phyloP scores from a whole-genome alignment of 805 yeast species.

The Maudiozyma pseudohumilis region DNA sequence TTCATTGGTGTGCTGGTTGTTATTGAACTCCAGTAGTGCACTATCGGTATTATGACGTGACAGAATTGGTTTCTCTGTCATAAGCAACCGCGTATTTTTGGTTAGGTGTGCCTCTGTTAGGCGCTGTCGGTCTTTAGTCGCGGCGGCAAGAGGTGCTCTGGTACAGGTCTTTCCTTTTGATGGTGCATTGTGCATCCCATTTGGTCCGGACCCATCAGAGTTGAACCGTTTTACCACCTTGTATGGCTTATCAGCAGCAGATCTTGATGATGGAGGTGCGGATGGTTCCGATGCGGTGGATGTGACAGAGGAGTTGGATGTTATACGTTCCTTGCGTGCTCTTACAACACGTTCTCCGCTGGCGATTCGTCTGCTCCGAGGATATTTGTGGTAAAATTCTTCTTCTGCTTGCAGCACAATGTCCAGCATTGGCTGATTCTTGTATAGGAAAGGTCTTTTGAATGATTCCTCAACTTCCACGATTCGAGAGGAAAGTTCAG shows the following conservation, averaged over 20 bases:
- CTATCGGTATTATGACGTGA: no score
- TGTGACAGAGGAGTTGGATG: not conserved
- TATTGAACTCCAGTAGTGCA: no score
- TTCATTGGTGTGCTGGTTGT: no score
- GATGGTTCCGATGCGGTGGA: not conserved
- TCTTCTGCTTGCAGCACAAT: slow-evolving; percentile 25
- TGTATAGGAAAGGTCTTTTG: slow-evolving; percentile 29
- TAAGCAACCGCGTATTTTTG: no score
- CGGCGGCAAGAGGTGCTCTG: no score
- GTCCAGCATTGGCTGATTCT: slow-evolving; percentile 21
- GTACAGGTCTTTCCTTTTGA: no score
- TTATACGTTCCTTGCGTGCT: not conserved
- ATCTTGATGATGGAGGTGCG: not conserved
- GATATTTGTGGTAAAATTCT: slow-evolving; percentile 25
- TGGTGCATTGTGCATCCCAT: no score
- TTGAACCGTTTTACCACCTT: not conserved
- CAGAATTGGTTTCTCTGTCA: no score
- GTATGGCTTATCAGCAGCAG: not conserved
- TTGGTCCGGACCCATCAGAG: not conserved
- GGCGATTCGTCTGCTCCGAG: slow-evolving; percentile 24
- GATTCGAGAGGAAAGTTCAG: slow-evolving; percentile 40
- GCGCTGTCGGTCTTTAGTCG: no score
- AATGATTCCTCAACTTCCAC: slow-evolving; percentile 37
- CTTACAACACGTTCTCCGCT: not conserved
- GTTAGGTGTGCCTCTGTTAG: no score